Evolutionary conservation across 805 yeast genomes (phyloP).

Genomic region (Ogataea pilisensis): DNA sequence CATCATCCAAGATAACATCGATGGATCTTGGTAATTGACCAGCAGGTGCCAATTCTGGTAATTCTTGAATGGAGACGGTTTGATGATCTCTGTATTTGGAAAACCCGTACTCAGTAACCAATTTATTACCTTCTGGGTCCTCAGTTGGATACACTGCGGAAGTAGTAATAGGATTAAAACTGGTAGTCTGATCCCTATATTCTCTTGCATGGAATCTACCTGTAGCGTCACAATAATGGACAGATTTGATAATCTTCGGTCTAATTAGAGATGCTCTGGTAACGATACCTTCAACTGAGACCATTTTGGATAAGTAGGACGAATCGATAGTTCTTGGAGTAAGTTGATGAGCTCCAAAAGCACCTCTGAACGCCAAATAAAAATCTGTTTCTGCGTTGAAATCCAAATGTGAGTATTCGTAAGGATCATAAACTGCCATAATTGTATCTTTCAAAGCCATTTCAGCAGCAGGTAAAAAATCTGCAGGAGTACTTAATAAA

Average conservation of each 20-base stretch:
- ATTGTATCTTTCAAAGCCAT: conserved; percentile 80
- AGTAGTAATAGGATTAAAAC: conserved; percentile 78
- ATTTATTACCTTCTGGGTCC: conserved; percentile 85
- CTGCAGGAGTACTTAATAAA: conserved; percentile 70
- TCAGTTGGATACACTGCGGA: conserved; percentile 89
- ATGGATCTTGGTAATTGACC: conserved; percentile 94
- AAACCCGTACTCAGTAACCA: conserved; percentile 88
- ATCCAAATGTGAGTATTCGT: conserved; percentile 47
- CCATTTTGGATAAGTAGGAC: conserved; percentile 68
- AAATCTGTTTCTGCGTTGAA: conserved; percentile 59
- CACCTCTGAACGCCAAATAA: conserved; percentile 79
- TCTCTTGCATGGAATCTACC: conserved; percentile 86
- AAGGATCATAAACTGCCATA: conserved; percentile 63
- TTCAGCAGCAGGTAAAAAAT: conserved; percentile 84
- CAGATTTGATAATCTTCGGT: conserved; percentile 87
- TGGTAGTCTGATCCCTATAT: conserved; percentile 88
- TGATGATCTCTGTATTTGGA: conserved; percentile 93
- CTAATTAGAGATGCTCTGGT: conserved; percentile 90
- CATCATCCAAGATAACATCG: conserved; percentile 92
- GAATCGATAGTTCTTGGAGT: conserved; percentile 87
- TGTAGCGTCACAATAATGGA: conserved; percentile 85
- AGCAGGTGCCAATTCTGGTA: conserved; percentile 97
- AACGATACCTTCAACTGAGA: conserved; percentile 92
- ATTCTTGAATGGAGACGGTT: conserved; percentile 88
- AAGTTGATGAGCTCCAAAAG: conserved; percentile 83